A percentile compares a stretch with the other conserved stretches of the same genome.
Conservation (phyloP, 108 stramenopile species). For the Licmophora abbreviata region DNA sequence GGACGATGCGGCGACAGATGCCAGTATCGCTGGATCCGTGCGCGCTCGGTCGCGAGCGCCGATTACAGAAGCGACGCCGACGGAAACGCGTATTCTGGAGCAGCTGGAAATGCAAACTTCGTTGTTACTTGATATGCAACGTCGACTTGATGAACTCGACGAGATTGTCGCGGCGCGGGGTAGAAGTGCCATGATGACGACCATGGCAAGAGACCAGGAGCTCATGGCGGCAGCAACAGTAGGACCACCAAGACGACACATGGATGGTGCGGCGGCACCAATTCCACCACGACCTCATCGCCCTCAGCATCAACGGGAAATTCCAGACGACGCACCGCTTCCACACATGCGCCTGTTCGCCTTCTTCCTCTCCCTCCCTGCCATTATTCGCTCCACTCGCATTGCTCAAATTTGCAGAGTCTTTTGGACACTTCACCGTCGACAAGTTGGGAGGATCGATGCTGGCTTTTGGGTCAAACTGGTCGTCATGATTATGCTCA, state of each 20-base stretch:
- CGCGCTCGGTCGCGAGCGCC: background rate
- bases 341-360: conserved; percentile 1
- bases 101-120: conserved; percentile 24
- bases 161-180: conserved; percentile 9
- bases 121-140: conserved; percentile 22
- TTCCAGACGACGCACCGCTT: background rate
- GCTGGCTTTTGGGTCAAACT: conserved; percentile 27
- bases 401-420: conserved; percentile 1
- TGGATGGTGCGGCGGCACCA: background rate
- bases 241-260: background rate
- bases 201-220: background rate
- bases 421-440: conserved; percentile 9
- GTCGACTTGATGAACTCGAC: conserved; percentile 18
- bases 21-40: background rate
- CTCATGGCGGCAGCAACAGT: background rate
- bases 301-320: background rate
- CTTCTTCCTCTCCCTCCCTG: background rate
- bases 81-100: too few species aligned
- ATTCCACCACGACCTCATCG: background rate
- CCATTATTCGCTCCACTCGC: background rate
- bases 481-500: conserved; percentile 20
- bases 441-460: conserved; percentile 15
- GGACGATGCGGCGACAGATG: background rate
- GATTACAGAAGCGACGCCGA: too few species aligned
- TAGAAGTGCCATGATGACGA: background rate